Percentiles rank a stretch among this genome's conserved stretches.
Evolutionary conservation across 1,284 basidiomycete genomes (phyloP).

Genomic region (Coniophora puteana): DNA sequence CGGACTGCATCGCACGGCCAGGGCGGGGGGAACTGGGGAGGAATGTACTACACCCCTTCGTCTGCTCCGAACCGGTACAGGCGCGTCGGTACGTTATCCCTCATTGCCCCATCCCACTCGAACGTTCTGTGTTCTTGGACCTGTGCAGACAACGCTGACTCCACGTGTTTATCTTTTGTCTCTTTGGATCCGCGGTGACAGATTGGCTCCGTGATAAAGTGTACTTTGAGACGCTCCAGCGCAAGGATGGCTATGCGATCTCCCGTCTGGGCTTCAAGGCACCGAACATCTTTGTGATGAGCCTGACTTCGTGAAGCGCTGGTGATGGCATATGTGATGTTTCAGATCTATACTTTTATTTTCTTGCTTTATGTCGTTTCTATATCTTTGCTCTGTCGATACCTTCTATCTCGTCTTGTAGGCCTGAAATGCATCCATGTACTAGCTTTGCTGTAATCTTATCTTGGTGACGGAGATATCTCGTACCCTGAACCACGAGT

Average conservation of each 20-base stretch:
- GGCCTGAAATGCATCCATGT: no score
- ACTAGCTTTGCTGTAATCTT: no score
- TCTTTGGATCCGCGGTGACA: no score
- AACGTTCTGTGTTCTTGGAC: not conserved
- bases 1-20: slow-evolving; percentile 48
- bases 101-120: not conserved
- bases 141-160: not conserved
- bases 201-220: slow-evolving; percentile 74
- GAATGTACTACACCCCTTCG: slow-evolving; percentile 45
- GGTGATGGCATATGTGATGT: no score
- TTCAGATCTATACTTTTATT: no score
- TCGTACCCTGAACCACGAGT: no score
- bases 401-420: no score
- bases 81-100: slow-evolving; percentile 52
- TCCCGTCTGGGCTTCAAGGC: slow-evolving; percentile 68
- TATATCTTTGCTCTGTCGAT: no score
- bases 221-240: slow-evolving; percentile 63
- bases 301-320: slow-evolving; percentile 17
- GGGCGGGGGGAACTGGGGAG: slow-evolving; percentile 29
- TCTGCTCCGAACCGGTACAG: slow-evolving; percentile 43
- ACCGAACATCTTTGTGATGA: slow-evolving; percentile 73
- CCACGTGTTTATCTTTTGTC: slow-evolving; percentile 4
- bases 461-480: no score
- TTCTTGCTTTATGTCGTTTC: no score
- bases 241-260: slow-evolving; percentile 55